Conservation (phyloP, 169 alveolate genomes). For the Perkinsus marinus region DNA sequence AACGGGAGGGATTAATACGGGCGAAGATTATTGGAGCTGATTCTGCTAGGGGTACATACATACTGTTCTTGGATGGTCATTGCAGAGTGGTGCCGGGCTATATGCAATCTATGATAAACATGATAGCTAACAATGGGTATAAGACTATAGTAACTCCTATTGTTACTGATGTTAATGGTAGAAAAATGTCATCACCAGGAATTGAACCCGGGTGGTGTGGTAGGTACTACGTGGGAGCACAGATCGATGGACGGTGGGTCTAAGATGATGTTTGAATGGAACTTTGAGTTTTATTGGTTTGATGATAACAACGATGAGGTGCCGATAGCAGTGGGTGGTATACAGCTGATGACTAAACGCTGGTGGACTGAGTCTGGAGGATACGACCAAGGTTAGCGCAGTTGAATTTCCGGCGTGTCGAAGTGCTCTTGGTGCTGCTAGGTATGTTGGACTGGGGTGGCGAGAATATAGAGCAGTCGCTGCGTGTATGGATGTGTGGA, state of each 20-base stretch:
- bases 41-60: conserved; percentile 28
- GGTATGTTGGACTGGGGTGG: conserved; percentile 42
- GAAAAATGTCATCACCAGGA: neutral
- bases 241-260: conserved; percentile 26
- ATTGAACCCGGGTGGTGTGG: neutral
- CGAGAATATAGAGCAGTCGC: conserved; percentile 34
- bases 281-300: conserved; percentile 34
- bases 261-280: conserved; percentile 40
- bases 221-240: conserved; percentile 29
- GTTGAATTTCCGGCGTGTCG: neutral
- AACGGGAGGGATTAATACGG: conserved; percentile 33
- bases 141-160: neutral
- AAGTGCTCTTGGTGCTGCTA: neutral
- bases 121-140: conserved; percentile 4
- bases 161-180: conserved; percentile 1
- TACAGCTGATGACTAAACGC: conserved; percentile 19
- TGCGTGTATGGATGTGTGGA: conserved; percentile 42
- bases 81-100: conserved; percentile 34
- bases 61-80: conserved; percentile 39
- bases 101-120: conserved; percentile 23
- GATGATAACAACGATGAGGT: conserved; percentile 27
- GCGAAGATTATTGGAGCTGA: conserved; percentile 38
- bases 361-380: conserved; percentile 40
- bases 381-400: conserved; percentile 8
- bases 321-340: conserved; percentile 30